Evolutionary conservation across 1,139 yeast genomes (phyloP).

Genomic region (Saccharomycopsis hybrid): DNA sequence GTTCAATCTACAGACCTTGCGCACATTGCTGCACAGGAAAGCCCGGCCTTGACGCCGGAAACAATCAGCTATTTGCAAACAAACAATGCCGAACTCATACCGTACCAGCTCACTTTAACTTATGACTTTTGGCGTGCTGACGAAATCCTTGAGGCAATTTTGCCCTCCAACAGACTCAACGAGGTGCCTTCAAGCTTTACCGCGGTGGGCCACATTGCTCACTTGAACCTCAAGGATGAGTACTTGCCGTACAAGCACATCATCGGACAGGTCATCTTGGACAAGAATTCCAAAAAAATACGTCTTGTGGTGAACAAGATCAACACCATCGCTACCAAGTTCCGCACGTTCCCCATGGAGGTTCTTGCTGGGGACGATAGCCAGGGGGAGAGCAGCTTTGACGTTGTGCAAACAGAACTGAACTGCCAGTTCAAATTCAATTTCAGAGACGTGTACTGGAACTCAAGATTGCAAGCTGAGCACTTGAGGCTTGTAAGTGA

Average conservation of each 20-base stretch:
- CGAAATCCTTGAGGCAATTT: constrained; percentile 67
- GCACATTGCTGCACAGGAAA: constrained; percentile 32
- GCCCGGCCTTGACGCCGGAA: constrained; percentile 37
- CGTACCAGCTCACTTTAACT: constrained; percentile 52
- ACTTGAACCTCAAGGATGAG: constrained; percentile 76
- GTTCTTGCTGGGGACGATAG: too few relatives aligned
- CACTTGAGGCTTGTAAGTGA: constrained; percentile 70
- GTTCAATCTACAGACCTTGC: constrained; percentile 29
- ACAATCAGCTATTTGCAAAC: constrained; percentile 39
- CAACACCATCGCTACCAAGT: constrained; percentile 78
- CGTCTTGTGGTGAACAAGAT: constrained; percentile 93
- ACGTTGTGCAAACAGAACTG: constrained; percentile 84
- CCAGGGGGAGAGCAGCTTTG: constrained; percentile 58
- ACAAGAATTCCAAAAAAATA: constrained; percentile 73
- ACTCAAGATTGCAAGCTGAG: constrained; percentile 88
- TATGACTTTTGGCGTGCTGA: constrained; percentile 87
- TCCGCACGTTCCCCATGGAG: constrained; percentile 90
- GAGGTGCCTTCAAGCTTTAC: constrained; percentile 91
- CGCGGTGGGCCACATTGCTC: constrained; percentile 94
- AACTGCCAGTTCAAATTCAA: constrained; percentile 84
- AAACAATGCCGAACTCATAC: constrained; percentile 40
- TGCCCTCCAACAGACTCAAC: constrained; percentile 64
- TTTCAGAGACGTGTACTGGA: constrained; percentile 95
- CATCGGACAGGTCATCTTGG: constrained; percentile 87
- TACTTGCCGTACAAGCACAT: constrained; percentile 74